phyloP scores from a whole-genome alignment of 2,329 filamentous ascomycete genomes.

The Byssothecium circinans region DNA sequence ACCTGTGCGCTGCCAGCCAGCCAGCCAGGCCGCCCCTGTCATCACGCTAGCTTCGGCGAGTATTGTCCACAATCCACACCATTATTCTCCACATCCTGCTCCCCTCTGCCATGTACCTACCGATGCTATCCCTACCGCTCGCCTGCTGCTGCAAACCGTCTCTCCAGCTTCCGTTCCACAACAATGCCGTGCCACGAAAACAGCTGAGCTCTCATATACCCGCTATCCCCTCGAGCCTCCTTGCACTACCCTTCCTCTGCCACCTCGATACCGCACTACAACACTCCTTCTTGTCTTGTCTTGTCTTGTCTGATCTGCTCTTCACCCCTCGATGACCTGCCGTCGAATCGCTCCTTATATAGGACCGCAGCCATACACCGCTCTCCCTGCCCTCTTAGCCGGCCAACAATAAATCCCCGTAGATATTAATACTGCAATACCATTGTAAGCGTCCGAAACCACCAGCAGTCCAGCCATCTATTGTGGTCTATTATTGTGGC shows the following conservation, averaged over 20 bases:
- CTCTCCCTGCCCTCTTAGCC: slow-evolving; percentile 7
- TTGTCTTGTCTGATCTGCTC: slow-evolving; percentile 1
- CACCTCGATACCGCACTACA: slow-evolving; percentile 15
- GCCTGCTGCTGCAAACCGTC: slow-evolving; percentile 20
- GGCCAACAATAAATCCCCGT: slow-evolving; percentile 28
- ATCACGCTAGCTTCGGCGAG: slow-evolving; percentile 21
- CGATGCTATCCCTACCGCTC: slow-evolving; percentile 38
- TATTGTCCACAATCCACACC: slow-evolving; percentile 37
- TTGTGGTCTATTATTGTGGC: slow-evolving; percentile 26
- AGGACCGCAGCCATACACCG: slow-evolving; percentile 10
- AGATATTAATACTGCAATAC: slow-evolving; percentile 28
- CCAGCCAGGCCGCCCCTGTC: slow-evolving; percentile 37
- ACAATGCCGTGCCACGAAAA: slow-evolving; percentile 27
- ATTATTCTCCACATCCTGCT: slow-evolving; percentile 41
- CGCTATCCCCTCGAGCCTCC: slow-evolving; percentile 10
- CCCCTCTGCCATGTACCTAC: slow-evolving; percentile 32
- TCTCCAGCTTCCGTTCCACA: slow-evolving; percentile 23
- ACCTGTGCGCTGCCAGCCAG: slow-evolving; percentile 25
- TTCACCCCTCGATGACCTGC: neutral
- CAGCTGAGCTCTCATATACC: slow-evolving; percentile 23
- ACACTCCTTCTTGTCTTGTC: slow-evolving; percentile 9
- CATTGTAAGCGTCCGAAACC: slow-evolving; percentile 21
- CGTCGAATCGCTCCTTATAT: slow-evolving; percentile 3
- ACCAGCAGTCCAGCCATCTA: slow-evolving; percentile 25
- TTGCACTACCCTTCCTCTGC: slow-evolving; percentile 16